Percentiles rank a stretch among this genome's conserved stretches.
These are phyloP conservation scores for Saxispiralis lemnorum DNA, from an alignment of 495 filamentous ascomycete species.

Conservation along the genomic window DNA sequence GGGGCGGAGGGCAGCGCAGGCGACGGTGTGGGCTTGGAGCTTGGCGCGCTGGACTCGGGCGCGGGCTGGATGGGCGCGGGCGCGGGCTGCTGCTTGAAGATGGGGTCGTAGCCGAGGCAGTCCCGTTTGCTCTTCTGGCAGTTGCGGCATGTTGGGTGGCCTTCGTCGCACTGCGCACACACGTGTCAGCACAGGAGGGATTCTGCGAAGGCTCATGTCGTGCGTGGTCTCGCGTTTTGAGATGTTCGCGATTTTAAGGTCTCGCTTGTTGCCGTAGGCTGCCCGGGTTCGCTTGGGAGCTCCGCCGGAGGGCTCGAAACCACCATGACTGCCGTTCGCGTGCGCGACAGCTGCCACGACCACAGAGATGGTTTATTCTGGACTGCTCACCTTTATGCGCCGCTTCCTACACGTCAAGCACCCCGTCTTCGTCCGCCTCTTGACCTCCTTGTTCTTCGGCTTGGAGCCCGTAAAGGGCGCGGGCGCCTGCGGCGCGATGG, in stretches of 20 bases:
- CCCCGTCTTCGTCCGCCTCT: conserved; percentile 91
- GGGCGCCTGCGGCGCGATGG: conserved; percentile 36
- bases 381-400: conserved; percentile 78
- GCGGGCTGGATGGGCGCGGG: conserved; percentile 66
- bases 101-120: conserved; percentile 92
- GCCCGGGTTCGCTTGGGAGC: conserved; percentile 5
- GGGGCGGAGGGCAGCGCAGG: conserved; percentile 3
- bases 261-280: not conserved
- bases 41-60: conserved; percentile 18
- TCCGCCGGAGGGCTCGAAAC: not conserved
- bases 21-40: conserved; percentile 18
- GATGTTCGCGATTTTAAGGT: not conserved
- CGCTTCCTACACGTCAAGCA: conserved; percentile 94
- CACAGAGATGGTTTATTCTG: no score
- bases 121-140: conserved; percentile 97
- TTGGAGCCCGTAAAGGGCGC: conserved; percentile 48
- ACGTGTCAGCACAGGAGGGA: not conserved
- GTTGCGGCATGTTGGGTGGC: conserved; percentile 84
- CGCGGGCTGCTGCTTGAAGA: conserved; percentile 77
- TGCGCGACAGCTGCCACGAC: no score
- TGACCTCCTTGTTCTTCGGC: conserved; percentile 90
- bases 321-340: not conserved
- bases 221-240: not conserved
- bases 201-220: not conserved
- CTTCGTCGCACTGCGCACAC: conserved; percentile 74